Conservation (phyloP, 768 basidiomycete species). For the Leucocoprinus leucothites region DNA sequence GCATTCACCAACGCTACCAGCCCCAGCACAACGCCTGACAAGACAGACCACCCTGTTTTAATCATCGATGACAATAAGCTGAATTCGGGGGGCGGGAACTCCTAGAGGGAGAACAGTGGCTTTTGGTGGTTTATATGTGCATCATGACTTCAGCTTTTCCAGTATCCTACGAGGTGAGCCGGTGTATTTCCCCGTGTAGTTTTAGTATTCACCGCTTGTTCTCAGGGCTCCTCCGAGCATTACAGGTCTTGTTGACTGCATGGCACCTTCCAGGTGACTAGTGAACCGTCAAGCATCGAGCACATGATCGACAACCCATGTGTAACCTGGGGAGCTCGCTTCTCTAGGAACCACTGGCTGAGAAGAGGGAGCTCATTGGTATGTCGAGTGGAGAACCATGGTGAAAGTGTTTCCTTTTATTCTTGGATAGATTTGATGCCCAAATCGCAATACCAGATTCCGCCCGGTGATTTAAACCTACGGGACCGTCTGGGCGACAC, state of each 20-base stretch:
- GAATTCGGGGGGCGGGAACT: not conserved
- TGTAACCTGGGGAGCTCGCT: not conserved
- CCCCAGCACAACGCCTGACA: constrained; percentile 5
- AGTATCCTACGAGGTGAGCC: not conserved
- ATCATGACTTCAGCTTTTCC: not conserved
- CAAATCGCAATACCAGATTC: too few species aligned
- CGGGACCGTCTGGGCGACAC: too few species aligned
- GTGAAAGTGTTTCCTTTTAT: not conserved
- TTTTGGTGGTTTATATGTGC: not conserved
- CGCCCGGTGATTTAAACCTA: too few species aligned
- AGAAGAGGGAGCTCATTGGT: not conserved
- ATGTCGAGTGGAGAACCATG: not conserved
- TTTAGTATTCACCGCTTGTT: not conserved
- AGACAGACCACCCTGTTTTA: not conserved
- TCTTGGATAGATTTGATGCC: not conserved
- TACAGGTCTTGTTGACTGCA: not conserved
- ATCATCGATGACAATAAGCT: not conserved
- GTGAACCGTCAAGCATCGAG: not conserved
- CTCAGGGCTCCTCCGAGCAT: not conserved
- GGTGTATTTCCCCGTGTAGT: not conserved
- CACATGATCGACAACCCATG: constrained; percentile 9
- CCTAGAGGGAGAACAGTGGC: not conserved
- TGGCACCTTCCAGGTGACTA: not conserved
- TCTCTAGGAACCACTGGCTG: not conserved
- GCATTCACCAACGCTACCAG: constrained; percentile 3